These are phyloP conservation scores for Cruciata laevipes DNA, from an alignment of 257 asterid genomes.

Conservation along the genomic window DNA sequence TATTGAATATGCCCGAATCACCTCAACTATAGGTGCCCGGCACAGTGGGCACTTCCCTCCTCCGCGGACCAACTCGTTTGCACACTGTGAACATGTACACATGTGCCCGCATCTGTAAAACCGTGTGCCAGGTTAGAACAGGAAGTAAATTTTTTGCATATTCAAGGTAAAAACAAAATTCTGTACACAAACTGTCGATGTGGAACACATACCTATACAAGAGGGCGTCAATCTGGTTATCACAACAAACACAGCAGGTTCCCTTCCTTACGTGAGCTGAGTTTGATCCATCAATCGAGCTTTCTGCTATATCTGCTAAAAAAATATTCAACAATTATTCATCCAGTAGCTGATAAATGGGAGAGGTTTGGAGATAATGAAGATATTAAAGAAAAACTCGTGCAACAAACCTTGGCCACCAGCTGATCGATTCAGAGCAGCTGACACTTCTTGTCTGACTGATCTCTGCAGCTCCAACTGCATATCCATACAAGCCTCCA, in stretches of 20 bases:
- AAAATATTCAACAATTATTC: slow-evolving; percentile 5
- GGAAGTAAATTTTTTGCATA: not conserved
- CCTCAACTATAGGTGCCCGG: slow-evolving; percentile 92
- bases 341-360: not conserved
- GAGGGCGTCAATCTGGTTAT: slow-evolving; percentile 79
- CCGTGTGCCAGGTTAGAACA: not conserved
- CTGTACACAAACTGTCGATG: not conserved
- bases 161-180: not conserved
- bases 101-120: slow-evolving; percentile 89
- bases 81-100: slow-evolving; percentile 92
- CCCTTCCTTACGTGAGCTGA: slow-evolving; percentile 89
- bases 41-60: slow-evolving; percentile 93
- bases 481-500: slow-evolving; percentile 99
- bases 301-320: slow-evolving; percentile 51
- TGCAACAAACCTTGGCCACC: slow-evolving; percentile 60
- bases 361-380: not conserved
- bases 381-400: not conserved
- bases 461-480: slow-evolving; percentile 96
- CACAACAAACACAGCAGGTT: slow-evolving; percentile 94
- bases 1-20: slow-evolving; percentile 88
- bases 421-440: slow-evolving; percentile 76
- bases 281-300: slow-evolving; percentile 72
- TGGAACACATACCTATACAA: slow-evolving; percentile 68
- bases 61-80: slow-evolving; percentile 71
- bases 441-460: slow-evolving; percentile 92